These are phyloP conservation scores for Annona cherimola DNA, from an alignment of 164 flowering plant genomes.

Conservation along the genomic window DNA sequence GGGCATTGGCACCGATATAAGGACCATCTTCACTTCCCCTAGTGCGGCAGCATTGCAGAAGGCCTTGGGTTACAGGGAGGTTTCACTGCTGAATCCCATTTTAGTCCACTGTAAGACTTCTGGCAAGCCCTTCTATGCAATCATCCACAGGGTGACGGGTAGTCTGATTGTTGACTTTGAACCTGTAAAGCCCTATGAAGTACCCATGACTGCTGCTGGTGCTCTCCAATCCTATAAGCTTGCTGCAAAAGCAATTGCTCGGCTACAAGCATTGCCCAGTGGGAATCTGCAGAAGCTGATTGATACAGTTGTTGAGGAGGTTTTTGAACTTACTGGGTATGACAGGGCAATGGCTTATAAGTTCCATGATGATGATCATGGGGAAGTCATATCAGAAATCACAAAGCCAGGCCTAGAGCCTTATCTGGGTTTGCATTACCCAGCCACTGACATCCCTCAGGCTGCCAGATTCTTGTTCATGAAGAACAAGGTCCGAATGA, in stretches of 20 bases:
- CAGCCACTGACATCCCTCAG: conserved; percentile 90
- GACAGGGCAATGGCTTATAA: conserved; percentile 88
- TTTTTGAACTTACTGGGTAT: conserved; percentile 82
- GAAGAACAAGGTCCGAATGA: conserved; percentile 88
- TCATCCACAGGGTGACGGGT: conserved; percentile 68
- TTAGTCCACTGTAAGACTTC: conserved; percentile 82
- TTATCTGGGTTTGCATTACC: conserved; percentile 82
- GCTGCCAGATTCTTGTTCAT: conserved; percentile 79
- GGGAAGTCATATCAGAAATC: conserved; percentile 73
- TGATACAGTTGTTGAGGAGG: conserved; percentile 82
- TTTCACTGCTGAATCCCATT: conserved; percentile 73
- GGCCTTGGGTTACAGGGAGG: conserved; percentile 69
- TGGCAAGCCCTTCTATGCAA: conserved; percentile 85
- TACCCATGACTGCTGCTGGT: conserved; percentile 89
- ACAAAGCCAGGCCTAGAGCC: conserved; percentile 76
- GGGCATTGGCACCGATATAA: conserved; percentile 71
- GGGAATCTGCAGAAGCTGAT: conserved; percentile 74
- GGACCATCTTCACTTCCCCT: conserved; percentile 64
- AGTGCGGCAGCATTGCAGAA: conserved; percentile 77
- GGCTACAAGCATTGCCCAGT: conserved; percentile 72
- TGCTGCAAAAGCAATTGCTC: conserved; percentile 76
- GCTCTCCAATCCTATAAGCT: conserved; percentile 88
- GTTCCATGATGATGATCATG: conserved; percentile 90
- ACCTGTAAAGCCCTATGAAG: conserved; percentile 82
- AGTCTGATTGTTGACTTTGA: conserved; percentile 78